Percentiles rank a stretch among this genome's conserved stretches.
Evolutionary conservation across 2,329 filamentous ascomycete genomes (phyloP).

Genomic region (Colletotrichum horii): DNA sequence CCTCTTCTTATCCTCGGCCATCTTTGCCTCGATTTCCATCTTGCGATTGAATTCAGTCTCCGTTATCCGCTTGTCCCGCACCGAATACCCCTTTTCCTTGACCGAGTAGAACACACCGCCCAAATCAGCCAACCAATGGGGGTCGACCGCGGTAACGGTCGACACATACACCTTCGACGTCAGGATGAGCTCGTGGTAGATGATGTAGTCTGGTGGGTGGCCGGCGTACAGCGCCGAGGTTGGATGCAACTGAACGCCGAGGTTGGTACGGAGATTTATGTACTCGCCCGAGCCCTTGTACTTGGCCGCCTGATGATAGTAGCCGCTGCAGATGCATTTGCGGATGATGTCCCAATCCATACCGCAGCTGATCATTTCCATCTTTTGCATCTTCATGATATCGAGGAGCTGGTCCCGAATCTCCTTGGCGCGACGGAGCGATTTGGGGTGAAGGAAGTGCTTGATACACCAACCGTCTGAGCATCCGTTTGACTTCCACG

Average conservation of each 20-base stretch:
- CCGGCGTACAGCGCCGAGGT: slow-evolving; percentile 94
- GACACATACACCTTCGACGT: slow-evolving; percentile 99
- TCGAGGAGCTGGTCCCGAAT: slow-evolving; percentile 92
- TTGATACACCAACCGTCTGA: slow-evolving; percentile 91
- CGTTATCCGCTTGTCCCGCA: slow-evolving; percentile 82
- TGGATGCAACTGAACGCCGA: slow-evolving; percentile 92
- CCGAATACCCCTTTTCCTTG: slow-evolving; percentile 96
- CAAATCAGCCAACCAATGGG: slow-evolving; percentile 95
- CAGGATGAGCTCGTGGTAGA: slow-evolving; percentile 97
- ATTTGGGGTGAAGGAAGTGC: slow-evolving; percentile 96
- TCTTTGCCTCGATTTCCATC: slow-evolving; percentile 92
- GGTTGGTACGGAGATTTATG: slow-evolving; percentile 92
- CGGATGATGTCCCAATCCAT: slow-evolving; percentile 97
- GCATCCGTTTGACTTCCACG: slow-evolving; percentile 91
- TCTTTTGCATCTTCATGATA: slow-evolving; percentile 93
- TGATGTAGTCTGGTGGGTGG: slow-evolving; percentile 93
- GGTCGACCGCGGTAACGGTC: slow-evolving; percentile 93
- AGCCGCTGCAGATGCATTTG: slow-evolving; percentile 96
- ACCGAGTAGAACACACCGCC: slow-evolving; percentile 97
- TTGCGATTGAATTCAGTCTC: slow-evolving; percentile 92
- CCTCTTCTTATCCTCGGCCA: slow-evolving; percentile 81
- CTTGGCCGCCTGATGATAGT: slow-evolving; percentile 96
- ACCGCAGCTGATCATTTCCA: slow-evolving; percentile 85
- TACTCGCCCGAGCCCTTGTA: slow-evolving; percentile 98
- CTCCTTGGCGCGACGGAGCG: slow-evolving; percentile 87